Conservation (phyloP, 225 moss, liverwort and hornwort genomes). For the Pseudisothecium myosuroides region DNA sequence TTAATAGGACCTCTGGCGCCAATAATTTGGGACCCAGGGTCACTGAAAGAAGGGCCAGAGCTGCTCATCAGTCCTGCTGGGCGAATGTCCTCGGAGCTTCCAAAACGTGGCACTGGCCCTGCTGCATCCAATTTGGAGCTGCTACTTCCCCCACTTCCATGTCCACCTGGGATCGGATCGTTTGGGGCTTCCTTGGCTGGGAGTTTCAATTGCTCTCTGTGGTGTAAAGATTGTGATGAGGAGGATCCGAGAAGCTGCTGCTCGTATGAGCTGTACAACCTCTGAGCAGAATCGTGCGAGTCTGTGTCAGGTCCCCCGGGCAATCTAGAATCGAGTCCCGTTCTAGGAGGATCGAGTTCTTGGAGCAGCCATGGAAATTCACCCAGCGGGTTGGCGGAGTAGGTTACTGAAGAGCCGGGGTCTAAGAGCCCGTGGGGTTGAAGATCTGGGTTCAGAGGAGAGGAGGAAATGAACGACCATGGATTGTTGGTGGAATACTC, state of each 20-base stretch:
- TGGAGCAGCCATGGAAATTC: conserved; percentile 52
- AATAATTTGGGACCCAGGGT: conserved; percentile 4
- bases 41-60: background rate
- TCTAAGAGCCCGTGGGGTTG: background rate
- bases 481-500: conserved; percentile 10
- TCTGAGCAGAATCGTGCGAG: conserved; percentile 9
- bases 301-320: background rate
- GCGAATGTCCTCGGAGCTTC: background rate
- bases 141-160: conserved; percentile 4
- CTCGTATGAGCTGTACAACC: conserved; percentile 4
- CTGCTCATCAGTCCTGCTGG: background rate
- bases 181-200: background rate
- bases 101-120: conserved; percentile 23
- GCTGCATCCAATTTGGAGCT: conserved; percentile 16
- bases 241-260: background rate
- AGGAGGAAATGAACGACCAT: conserved; percentile 21
- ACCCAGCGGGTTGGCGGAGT: conserved; percentile 5
- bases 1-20: background rate
- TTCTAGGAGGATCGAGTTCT: conserved; percentile 21
- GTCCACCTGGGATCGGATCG: background rate
- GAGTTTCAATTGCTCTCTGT: background rate
- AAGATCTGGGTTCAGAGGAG: conserved; percentile 7
- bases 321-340: background rate
- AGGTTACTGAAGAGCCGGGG: background rate
- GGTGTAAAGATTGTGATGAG: background rate